Percentiles rank a stretch among this genome's conserved stretches.
Conservation (phyloP, 306 rosid species). For the Quercus engelmannii region DNA sequence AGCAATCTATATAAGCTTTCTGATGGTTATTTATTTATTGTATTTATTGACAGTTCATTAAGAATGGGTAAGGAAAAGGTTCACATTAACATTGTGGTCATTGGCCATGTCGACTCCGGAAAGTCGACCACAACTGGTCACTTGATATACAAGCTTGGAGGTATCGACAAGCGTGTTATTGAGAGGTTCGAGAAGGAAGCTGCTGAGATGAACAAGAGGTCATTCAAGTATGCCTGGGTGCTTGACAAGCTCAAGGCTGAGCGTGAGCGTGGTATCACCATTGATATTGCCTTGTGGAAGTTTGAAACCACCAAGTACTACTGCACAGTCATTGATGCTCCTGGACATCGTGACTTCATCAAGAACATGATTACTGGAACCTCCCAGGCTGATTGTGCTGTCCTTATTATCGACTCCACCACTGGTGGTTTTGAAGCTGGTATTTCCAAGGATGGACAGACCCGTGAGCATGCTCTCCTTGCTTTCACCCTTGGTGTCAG, state of each 20-base stretch:
- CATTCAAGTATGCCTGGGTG: conserved; percentile 97
- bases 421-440: conserved; percentile 97
- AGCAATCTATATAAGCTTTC: too few species aligned
- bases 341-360: conserved; percentile 89
- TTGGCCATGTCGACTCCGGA: conserved; percentile 94
- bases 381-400: conserved; percentile 90
- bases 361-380: conserved; percentile 96
- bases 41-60: not conserved
- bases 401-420: conserved; percentile 85
- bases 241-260: conserved; percentile 96
- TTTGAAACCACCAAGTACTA: conserved; percentile 87
- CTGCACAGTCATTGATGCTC: conserved; percentile 95
- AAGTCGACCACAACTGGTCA: conserved; percentile 92
- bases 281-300: conserved; percentile 92
- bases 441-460: conserved; percentile 94
- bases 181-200: conserved; percentile 95
- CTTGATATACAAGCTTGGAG: conserved; percentile 90
- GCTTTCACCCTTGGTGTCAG: conserved; percentile 93
- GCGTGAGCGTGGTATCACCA: conserved; percentile 93
- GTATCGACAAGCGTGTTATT: conserved; percentile 94
- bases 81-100: conserved; percentile 92
- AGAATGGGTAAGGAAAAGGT: conserved; percentile 79
- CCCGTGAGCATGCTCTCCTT: conserved; percentile 93
- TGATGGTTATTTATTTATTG: too few species aligned
- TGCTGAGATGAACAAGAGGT: conserved; percentile 94